Percentiles rank a stretch among this genome's conserved stretches.
These are phyloP conservation scores for Exobasidium cylindrosporum DNA, from an alignment of 1,284 basidiomycete genomes.

Conservation along the genomic window DNA sequence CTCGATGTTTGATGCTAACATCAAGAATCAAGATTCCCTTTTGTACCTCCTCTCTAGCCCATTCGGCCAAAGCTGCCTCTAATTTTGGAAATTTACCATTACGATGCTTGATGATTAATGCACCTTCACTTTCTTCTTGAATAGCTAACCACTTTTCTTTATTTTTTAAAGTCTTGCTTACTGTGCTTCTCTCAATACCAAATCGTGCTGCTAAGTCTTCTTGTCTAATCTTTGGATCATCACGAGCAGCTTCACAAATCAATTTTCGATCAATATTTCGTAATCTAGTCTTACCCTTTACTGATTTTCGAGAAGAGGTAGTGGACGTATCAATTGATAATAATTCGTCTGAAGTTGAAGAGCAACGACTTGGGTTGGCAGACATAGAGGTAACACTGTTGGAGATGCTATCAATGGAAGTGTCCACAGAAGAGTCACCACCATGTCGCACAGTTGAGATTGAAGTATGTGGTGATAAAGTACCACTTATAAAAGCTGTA, in stretches of 20 bases:
- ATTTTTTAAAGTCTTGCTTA: constrained; percentile 83
- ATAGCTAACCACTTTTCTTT: constrained; percentile 76
- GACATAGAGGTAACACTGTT: constrained; percentile 3
- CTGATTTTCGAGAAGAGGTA: neutral
- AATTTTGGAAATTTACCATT: constrained; percentile 66
- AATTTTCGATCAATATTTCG: constrained; percentile 63
- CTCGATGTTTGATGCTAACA: constrained; percentile 68
- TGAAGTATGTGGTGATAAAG: neutral
- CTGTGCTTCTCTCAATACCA: constrained; percentile 83
- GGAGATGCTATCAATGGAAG: constrained; percentile 9
- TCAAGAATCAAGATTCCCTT: constrained; percentile 66
- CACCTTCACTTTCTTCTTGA: constrained; percentile 29
- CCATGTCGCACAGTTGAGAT: constrained; percentile 2
- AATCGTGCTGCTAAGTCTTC: constrained; percentile 65
- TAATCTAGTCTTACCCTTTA: constrained; percentile 5
- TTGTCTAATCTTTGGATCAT: constrained; percentile 62
- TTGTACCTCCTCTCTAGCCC: constrained; percentile 63
- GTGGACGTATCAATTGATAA: neutral
- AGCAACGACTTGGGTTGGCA: neutral
- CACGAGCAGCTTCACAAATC: constrained; percentile 62
- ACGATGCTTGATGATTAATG: constrained; percentile 37
- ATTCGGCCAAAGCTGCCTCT: constrained; percentile 66
- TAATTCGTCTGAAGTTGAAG: constrained; percentile 12
- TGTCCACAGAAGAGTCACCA: constrained; percentile 10
- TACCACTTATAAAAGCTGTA: constrained; percentile 6